Evolutionary conservation across 345 rosid species (phyloP), one percentile per base, ranked within the genome.

Genomic region (Aquilaria malaccensis): DNA sequence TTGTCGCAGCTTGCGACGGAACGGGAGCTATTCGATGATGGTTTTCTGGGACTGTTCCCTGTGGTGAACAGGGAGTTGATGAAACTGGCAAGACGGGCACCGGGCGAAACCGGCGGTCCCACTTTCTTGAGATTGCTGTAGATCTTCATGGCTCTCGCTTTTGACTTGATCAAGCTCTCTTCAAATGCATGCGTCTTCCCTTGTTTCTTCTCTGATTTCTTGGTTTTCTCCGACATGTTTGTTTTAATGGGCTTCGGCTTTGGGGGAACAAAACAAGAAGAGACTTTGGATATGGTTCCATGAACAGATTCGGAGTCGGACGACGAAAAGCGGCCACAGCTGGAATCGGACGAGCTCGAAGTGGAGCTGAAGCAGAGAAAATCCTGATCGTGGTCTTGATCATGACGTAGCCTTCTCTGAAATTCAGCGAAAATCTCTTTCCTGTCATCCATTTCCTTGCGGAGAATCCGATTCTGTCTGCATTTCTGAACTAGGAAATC

Each of bases 71-170:
- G 67, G 7, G 93, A 82, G 52, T 85, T 85, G 55, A 87, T 67
- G 81, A 87, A 90, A 46, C 57, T 83, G 1, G 88, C 75, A 54
- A 90, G 78, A 52, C 85, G 59, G 15, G 62, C 57, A 5, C 69
- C 69, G 0, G 97, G 95, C 13, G 97, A 90, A 79, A 89, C 81
- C 53, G 97, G 97, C 50, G 85, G 86, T 63, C 82, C 87, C 61
- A 78, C 76, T 58, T 82, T 83, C 79, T 79, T 85, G 7, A 75
- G 60, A 60, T 80, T 80, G 56, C 74, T 61, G 67, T 80, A 78
- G 68, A 83, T 78, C 74, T 81, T 86, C 37, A 66, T 14, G 0
- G 84, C 85, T 71, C 92, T 81, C 49, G 75, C 75, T 74, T 80
- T 83, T 2, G 76, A 45, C 55, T 72, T 82, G 50, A 70, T 72